Conservation (phyloP, 305 asterid genomes). For the Salvia sclarea region DNA sequence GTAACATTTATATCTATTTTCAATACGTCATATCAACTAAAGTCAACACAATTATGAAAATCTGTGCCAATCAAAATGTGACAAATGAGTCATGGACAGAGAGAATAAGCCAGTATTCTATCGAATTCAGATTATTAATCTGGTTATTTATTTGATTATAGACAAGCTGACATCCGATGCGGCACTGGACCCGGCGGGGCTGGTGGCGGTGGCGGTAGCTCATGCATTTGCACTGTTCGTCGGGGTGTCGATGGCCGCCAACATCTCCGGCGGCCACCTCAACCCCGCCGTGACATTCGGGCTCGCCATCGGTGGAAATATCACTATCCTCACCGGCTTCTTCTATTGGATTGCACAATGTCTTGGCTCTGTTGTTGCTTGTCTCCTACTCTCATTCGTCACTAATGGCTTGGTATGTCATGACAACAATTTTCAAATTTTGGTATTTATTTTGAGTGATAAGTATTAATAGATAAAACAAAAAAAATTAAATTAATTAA, state of each 20-base stretch:
- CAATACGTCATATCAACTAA: too few species aligned
- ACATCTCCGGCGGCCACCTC: constrained; percentile 71
- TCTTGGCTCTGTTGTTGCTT: constrained; percentile 64
- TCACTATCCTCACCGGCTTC: constrained; percentile 59
- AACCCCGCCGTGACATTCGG: constrained; percentile 80
- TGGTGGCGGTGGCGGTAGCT: constrained; percentile 69
- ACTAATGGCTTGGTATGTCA: constrained; percentile 54
- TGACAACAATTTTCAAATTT: too few species aligned
- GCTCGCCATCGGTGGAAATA: constrained; percentile 68
- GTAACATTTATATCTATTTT: too few species aligned
- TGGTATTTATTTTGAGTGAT: too few species aligned
- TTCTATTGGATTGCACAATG: constrained; percentile 74
- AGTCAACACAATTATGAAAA: too few species aligned
- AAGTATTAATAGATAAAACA: too few species aligned
- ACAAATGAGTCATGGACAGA: too few species aligned
- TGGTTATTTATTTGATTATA: constrained; percentile 5
- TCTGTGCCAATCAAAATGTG: too few species aligned
- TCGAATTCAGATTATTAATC: not conserved
- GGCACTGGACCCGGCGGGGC: constrained; percentile 54
- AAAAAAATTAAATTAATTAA: too few species aligned
- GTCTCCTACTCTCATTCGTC: constrained; percentile 57
- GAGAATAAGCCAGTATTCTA: not conserved
- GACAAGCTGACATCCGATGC: constrained; percentile 55
- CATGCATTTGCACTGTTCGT: constrained; percentile 73
- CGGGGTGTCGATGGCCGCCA: constrained; percentile 67